Conservation (phyloP, 371 early-diverging fungal genomes). For the Mortierella sp. region DNA sequence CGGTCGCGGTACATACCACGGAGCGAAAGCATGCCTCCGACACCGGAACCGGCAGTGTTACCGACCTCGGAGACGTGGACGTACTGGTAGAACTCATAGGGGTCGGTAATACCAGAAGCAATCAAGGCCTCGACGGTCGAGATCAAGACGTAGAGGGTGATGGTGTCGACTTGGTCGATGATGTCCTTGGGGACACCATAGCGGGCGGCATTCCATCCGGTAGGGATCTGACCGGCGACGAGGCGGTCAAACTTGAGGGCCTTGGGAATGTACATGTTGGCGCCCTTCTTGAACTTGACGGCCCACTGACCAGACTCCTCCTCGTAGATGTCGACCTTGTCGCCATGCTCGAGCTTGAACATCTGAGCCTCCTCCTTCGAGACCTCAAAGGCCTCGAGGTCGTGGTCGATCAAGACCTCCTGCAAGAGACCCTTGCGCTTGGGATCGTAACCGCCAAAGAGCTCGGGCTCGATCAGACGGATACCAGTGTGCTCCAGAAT, state of each 20-base stretch:
- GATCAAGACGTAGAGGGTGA: conserved; percentile 91
- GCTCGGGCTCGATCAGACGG: conserved; percentile 93
- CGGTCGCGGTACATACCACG: conserved; percentile 86
- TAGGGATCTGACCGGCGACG: conserved; percentile 96
- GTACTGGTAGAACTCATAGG: conserved; percentile 98
- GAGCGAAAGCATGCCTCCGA: conserved; percentile 89
- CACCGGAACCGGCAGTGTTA: conserved; percentile 89
- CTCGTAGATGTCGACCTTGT: conserved; percentile 88
- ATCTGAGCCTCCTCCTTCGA: conserved; percentile 93
- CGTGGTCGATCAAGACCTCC: conserved; percentile 93
- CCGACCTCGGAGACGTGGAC: conserved; percentile 97
- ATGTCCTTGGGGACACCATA: conserved; percentile 97
- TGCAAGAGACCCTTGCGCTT: conserved; percentile 90
- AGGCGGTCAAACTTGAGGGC: conserved; percentile 94
- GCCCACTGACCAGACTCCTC: conserved; percentile 79
- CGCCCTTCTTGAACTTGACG: conserved; percentile 90
- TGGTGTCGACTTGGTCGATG: conserved; percentile 90
- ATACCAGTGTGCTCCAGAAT: conserved; percentile 96
- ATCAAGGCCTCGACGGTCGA: conserved; percentile 96
- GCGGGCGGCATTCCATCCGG: conserved; percentile 94
- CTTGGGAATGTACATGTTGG: conserved; percentile 93
- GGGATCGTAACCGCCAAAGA: conserved; percentile 95
- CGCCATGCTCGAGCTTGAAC: conserved; percentile 91
- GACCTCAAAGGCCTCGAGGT: conserved; percentile 92
- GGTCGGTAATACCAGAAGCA: conserved; percentile 94